Conservation (phyloP, 345 rosid species). For the Linum lewisii region DNA sequence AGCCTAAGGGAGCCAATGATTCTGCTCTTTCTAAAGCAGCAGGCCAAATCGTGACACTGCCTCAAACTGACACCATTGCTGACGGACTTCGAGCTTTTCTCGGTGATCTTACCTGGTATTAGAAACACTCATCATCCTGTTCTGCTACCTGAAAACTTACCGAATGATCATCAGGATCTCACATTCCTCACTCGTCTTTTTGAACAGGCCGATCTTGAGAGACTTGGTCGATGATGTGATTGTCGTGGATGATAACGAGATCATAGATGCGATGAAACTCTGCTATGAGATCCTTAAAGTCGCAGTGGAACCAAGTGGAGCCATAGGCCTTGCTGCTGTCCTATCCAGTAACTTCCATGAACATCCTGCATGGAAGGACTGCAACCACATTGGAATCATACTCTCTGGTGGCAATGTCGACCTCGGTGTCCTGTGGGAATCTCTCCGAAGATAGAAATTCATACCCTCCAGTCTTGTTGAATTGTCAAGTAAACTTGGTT, state of each 20-base stretch:
- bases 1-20: constrained; percentile 86
- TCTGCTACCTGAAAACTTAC: background rate
- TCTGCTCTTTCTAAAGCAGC: constrained; percentile 84
- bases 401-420: constrained; percentile 85
- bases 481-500: too few species aligned
- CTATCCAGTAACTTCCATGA: constrained; percentile 46
- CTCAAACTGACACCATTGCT: constrained; percentile 58
- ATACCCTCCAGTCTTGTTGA: background rate
- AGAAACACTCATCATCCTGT: too few species aligned
- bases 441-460: constrained; percentile 25
- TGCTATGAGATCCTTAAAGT: constrained; percentile 77
- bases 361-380: constrained; percentile 44
- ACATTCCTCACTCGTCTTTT: constrained; percentile 4
- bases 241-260: constrained; percentile 55
- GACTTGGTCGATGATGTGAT: constrained; percentile 71
- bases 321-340: constrained; percentile 89
- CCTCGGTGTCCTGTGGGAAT: constrained; percentile 59
- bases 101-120: constrained; percentile 75
- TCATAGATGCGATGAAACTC: constrained; percentile 73
- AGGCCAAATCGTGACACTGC: constrained; percentile 54
- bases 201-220: constrained; percentile 63
- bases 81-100: constrained; percentile 89
- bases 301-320: constrained; percentile 88
- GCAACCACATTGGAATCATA: constrained; percentile 53
- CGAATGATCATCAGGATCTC: background rate